These are phyloP conservation scores for Gossypium davidsonii DNA, from an alignment of 441 rosid genomes.

Conservation along the genomic window DNA sequence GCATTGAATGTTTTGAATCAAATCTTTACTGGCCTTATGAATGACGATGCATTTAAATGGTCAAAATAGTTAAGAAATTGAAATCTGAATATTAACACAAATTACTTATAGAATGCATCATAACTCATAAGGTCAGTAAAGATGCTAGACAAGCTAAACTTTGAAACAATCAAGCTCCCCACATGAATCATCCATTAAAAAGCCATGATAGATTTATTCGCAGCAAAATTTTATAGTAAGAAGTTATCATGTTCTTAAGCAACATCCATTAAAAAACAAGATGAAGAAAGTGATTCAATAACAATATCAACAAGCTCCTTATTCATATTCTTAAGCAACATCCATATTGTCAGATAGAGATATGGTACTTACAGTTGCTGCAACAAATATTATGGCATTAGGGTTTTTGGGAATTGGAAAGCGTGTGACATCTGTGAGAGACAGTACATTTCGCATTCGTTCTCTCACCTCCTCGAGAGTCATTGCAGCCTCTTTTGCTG, in stretches of 20 bases:
- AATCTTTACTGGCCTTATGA: background rate
- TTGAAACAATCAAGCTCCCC: no score
- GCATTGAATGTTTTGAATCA: background rate
- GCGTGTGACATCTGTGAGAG: conserved; percentile 96
- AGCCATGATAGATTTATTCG: no score
- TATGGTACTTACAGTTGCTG: conserved; percentile 79
- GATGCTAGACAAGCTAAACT: no score
- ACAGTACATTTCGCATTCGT: conserved; percentile 79
- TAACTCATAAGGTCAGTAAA: no score
- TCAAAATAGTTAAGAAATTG: no score
- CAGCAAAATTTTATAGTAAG: no score
- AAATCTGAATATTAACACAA: no score
- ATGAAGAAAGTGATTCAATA: no score
- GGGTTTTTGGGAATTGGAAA: conserved; percentile 86
- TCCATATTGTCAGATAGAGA: background rate
- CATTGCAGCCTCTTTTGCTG: conserved; percentile 51
- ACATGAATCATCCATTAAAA: no score
- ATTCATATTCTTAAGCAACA: conserved; percentile 11
- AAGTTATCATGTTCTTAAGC: background rate
- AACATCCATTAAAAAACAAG: background rate
- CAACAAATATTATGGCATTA: conserved; percentile 73
- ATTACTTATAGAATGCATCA: no score
- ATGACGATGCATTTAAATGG: no score
- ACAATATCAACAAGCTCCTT: background rate
- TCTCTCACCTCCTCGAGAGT: conserved; percentile 90